phyloP scores from a whole-genome alignment of 2,329 filamentous ascomycete species.

The Fusarium sp. region DNA sequence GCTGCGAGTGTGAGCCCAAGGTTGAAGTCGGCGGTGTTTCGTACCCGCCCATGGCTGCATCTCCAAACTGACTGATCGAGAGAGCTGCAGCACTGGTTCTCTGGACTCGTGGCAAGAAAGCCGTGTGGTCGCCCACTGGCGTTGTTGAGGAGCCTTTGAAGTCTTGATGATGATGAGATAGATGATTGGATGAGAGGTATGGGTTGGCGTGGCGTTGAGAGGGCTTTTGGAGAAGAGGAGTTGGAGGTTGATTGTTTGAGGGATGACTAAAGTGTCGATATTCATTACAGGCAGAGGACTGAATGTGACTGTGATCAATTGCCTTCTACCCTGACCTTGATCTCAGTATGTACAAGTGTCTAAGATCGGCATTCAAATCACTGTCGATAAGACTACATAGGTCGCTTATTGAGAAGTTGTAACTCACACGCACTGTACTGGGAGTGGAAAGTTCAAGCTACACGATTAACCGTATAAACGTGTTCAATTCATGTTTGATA shows the following conservation, averaged over 20 bases:
- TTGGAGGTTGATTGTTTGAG: neutral
- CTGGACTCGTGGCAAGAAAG: conserved; percentile 48
- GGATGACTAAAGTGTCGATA: neutral
- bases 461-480: neutral
- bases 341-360: no score
- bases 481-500: neutral
- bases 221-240: neutral
- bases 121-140: conserved; percentile 48
- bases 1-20: conserved; percentile 75
- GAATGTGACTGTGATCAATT: neutral
- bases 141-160: conserved; percentile 49
- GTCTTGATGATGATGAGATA: neutral
- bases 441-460: no score
- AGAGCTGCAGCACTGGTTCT: conserved; percentile 48
- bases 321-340: neutral
- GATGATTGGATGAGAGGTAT: neutral
- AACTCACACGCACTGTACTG: no score
- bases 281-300: neutral
- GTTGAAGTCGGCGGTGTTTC: conserved; percentile 69
- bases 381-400: no score
- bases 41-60: conserved; percentile 73
- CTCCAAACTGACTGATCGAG: conserved; percentile 55
- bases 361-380: no score
- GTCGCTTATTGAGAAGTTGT: no score
- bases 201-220: conserved; percentile 10